These are phyloP conservation scores for Lipomyces chichibuensis DNA, from an alignment of 805 yeast species.

Conservation along the genomic window DNA sequence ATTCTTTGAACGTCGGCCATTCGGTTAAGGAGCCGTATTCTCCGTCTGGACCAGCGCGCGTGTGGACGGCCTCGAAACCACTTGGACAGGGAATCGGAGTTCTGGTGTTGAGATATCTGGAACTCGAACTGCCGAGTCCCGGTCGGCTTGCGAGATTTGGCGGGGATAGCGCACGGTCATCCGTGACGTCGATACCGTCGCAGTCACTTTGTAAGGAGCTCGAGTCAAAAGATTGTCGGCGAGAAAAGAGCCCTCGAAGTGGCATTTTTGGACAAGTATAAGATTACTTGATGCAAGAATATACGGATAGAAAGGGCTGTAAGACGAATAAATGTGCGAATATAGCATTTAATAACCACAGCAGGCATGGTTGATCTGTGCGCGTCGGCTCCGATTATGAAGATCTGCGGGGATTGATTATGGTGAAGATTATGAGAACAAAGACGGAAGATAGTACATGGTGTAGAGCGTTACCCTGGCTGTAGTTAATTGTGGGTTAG, in stretches of 20 bases:
- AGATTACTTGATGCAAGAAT: too few species aligned
- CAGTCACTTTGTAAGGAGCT: not conserved
- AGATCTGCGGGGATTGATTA: too few species aligned
- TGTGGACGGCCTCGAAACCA: not conserved
- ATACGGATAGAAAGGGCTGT: not conserved
- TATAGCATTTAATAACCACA: too few species aligned
- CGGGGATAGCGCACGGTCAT: not conserved
- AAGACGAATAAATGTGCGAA: not conserved
- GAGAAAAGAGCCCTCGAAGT: not conserved
- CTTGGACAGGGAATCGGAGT: not conserved
- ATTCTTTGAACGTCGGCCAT: not conserved
- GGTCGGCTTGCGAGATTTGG: not conserved
- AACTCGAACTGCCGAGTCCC: not conserved
- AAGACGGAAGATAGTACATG: too few species aligned
- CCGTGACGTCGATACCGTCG: not conserved
- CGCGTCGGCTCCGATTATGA: too few species aligned
- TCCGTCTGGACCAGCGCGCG: not conserved
- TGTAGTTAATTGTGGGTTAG: too few species aligned
- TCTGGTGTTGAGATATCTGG: not conserved
- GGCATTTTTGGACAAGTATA: not conserved
- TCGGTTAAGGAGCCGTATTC: not conserved
- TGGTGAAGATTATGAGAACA: too few species aligned
- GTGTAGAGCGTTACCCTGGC: too few species aligned
- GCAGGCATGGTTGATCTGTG: too few species aligned
- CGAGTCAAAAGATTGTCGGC: not conserved